Conservation (phyloP, 2,329 filamentous ascomycete species). For the Aspergillus novoparasiticus region DNA sequence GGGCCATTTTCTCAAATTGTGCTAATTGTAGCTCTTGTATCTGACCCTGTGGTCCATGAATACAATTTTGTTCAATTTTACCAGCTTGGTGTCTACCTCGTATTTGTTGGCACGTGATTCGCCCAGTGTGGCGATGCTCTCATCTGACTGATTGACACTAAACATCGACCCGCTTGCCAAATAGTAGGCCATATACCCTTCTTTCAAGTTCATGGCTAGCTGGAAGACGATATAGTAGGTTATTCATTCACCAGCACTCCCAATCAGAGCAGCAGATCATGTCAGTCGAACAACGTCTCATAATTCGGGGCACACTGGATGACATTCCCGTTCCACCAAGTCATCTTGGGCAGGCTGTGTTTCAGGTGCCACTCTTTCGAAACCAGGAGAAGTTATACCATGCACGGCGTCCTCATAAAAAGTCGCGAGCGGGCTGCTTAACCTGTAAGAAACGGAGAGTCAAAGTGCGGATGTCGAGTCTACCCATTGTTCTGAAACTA, state of each 20-base stretch:
- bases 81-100: not conserved
- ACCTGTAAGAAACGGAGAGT: slow-evolving; percentile 33
- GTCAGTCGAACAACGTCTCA: not conserved
- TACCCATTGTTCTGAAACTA: not conserved
- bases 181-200: not conserved
- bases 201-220: too few species aligned
- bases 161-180: not conserved
- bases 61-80: too few species aligned
- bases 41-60: too few species aligned
- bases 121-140: not conserved
- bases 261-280: not conserved
- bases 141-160: not conserved
- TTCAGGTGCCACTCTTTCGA: slow-evolving; percentile 6
- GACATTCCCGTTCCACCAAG: too few species aligned
- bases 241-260: not conserved
- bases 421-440: slow-evolving; percentile 31
- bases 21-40: too few species aligned
- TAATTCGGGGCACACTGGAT: not conserved
- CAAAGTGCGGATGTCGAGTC: slow-evolving; percentile 24
- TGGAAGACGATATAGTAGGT: too few species aligned
- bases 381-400: slow-evolving; percentile 11
- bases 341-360: slow-evolving; percentile 13
- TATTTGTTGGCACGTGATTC: not conserved
- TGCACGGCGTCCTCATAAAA: slow-evolving; percentile 26
- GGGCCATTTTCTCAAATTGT: too few species aligned